Percentiles rank a stretch among this genome's conserved stretches.
phyloP scores from a whole-genome alignment of 1,284 basidiomycete genomes.

The Thelephora terrestris region DNA sequence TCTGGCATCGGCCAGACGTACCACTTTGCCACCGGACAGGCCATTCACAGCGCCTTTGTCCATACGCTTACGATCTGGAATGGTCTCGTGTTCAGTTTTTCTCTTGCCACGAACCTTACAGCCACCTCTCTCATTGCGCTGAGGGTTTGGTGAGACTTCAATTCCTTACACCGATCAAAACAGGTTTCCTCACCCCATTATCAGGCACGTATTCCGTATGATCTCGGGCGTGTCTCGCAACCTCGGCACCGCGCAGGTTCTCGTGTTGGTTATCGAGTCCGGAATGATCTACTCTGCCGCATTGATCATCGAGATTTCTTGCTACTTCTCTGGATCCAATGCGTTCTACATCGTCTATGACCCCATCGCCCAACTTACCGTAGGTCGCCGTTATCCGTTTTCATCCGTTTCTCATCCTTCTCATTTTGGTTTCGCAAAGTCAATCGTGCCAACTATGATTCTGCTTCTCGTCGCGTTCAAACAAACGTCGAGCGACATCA shows the following conservation, averaged over 20 bases:
- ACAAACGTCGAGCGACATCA: slow-evolving; percentile 22
- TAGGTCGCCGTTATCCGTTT: slow-evolving; percentile 10
- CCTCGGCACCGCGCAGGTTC: slow-evolving; percentile 15
- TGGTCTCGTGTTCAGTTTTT: slow-evolving; percentile 28
- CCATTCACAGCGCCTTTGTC: slow-evolving; percentile 25
- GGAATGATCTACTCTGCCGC: slow-evolving; percentile 30
- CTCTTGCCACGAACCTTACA: slow-evolving; percentile 27
- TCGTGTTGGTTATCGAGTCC: slow-evolving; percentile 29
- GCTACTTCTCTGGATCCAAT: slow-evolving; percentile 28
- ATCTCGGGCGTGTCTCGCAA: not conserved
- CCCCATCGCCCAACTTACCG: slow-evolving; percentile 31
- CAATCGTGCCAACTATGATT: slow-evolving; percentile 25
- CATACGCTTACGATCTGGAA: slow-evolving; percentile 25
- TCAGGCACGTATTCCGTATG: slow-evolving; percentile 22
- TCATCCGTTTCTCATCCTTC: not conserved
- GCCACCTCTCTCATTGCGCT: slow-evolving; percentile 26
- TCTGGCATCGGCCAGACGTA: slow-evolving; percentile 28
- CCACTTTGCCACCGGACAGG: slow-evolving; percentile 23
- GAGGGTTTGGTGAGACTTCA: slow-evolving; percentile 25
- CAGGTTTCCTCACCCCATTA: not conserved
- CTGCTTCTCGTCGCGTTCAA: slow-evolving; percentile 24
- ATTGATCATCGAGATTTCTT: slow-evolving; percentile 27
- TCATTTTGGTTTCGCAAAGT: slow-evolving; percentile 11
- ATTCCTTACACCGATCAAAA: not conserved
- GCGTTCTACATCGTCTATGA: slow-evolving; percentile 32